Evolutionary conservation across 2,329 filamentous ascomycete species (phyloP).

Genomic region (Nothophoma quercina): DNA sequence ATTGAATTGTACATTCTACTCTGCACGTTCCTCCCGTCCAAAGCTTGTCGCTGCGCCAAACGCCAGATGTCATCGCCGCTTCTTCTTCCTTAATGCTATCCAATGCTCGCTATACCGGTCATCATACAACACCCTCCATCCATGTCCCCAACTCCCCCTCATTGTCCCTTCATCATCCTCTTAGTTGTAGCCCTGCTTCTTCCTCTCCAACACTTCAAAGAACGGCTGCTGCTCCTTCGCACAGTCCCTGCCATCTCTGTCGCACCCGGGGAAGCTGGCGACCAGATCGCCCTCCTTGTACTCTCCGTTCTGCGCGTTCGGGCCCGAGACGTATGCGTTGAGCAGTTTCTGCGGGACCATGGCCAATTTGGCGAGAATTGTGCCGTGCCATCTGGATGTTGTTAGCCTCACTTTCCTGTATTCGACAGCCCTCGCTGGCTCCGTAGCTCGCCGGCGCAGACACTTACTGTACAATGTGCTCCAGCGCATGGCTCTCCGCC

Average conservation of each 20-base stretch:
- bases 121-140: background rate
- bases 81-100: no score
- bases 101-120: no score
- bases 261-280: slow-evolving; percentile 79
- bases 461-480: slow-evolving; percentile 60
- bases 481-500: slow-evolving; percentile 88
- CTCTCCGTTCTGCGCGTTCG: slow-evolving; percentile 55
- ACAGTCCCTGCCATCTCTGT: slow-evolving; percentile 67
- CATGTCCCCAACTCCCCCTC: background rate
- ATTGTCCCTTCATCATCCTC: background rate
- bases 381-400: slow-evolving; percentile 88
- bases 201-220: slow-evolving; percentile 45
- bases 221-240: slow-evolving; percentile 72
- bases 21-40: no score
- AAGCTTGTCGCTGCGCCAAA: no score
- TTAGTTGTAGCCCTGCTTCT: slow-evolving; percentile 13
- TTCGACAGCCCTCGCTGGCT: no score
- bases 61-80: no score
- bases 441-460: background rate
- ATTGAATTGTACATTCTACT: no score
- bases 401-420: no score
- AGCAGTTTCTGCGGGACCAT: slow-evolving; percentile 86
- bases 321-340: slow-evolving; percentile 73
- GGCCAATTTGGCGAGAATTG: slow-evolving; percentile 86
- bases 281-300: slow-evolving; percentile 88